Evolutionary conservation across 257 asterid species (phyloP).

Genomic region (Henckelia pumila): DNA sequence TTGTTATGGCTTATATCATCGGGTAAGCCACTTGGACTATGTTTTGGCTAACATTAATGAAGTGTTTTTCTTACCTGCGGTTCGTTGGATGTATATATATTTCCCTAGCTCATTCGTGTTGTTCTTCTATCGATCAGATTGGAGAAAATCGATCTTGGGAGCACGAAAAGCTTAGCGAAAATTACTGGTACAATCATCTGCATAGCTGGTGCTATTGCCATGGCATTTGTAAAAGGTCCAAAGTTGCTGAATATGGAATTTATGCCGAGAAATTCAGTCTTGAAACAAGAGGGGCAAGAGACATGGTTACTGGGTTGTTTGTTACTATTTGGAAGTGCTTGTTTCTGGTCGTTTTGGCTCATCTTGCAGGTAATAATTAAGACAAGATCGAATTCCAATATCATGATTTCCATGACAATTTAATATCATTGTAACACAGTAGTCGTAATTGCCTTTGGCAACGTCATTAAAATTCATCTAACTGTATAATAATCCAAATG

Average conservation of each 20-base stretch:
- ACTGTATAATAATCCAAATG: too few species aligned
- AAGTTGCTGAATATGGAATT: conserved; percentile 55
- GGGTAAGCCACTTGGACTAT: conserved; percentile 24
- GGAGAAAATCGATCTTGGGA: conserved; percentile 47
- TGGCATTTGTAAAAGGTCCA: conserved; percentile 71
- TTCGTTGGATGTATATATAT: neutral
- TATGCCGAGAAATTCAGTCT: conserved; percentile 26
- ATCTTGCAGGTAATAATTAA: conserved; percentile 32
- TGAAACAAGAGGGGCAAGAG: conserved; percentile 28
- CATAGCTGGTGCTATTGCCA: conserved; percentile 58
- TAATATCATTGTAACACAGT: too few species aligned
- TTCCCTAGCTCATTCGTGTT: too few species aligned
- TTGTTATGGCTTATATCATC: conserved; percentile 28
- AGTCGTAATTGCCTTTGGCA: too few species aligned
- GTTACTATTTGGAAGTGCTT: conserved; percentile 45
- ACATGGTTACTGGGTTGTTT: conserved; percentile 65
- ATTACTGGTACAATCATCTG: conserved; percentile 54
- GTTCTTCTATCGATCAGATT: conserved; percentile 33
- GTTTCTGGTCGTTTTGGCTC: conserved; percentile 53
- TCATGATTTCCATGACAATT: too few species aligned
- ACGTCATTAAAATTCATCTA: too few species aligned
- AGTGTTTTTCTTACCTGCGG: neutral
- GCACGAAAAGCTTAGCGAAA: conserved; percentile 51
- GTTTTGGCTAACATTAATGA: too few species aligned
- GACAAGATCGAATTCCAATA: too few species aligned